These are phyloP conservation scores for Echium plantagineum DNA, from an alignment of 257 asterid species.

Conservation along the genomic window DNA sequence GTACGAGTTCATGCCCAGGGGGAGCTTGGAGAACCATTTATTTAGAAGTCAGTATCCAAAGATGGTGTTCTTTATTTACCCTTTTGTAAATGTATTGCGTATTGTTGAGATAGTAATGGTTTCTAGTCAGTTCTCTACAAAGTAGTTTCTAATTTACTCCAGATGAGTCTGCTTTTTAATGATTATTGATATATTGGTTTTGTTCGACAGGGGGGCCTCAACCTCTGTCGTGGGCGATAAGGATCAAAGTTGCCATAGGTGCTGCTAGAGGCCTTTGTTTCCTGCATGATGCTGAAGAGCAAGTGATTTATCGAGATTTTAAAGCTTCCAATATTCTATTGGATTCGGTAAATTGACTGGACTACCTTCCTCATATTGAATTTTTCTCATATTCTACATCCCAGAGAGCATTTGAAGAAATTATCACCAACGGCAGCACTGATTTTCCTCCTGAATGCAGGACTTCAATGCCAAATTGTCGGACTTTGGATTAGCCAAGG, in stretches of 20 bases:
- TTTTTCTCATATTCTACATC: not conserved
- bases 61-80: conserved; percentile 1
- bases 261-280: conserved; percentile 88
- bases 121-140: too few species aligned
- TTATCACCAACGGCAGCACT: not conserved
- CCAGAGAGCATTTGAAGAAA: too few species aligned
- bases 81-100: not conserved
- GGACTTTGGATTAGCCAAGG: conserved; percentile 88
- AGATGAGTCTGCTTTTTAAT: not conserved
- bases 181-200: conserved; percentile 7
- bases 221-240: conserved; percentile 73
- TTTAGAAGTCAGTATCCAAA: conserved; percentile 53
- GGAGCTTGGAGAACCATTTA: conserved; percentile 93
- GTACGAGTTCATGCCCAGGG: conserved; percentile 92
- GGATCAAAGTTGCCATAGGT: conserved; percentile 83
- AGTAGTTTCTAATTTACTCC: not conserved
- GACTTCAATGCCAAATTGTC: conserved; percentile 84
- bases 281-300: conserved; percentile 80
- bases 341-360: conserved; percentile 45
- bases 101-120: too few species aligned
- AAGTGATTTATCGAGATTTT: conserved; percentile 78
- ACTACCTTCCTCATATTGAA: not conserved
- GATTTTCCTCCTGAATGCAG: conserved; percentile 25
- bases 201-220: conserved; percentile 65
- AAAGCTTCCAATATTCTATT: conserved; percentile 89